Percentiles rank a stretch among this genome's conserved stretches.
These are phyloP conservation scores for Theobroma cacao DNA, from an alignment of 345 rosid genomes.

Conservation along the genomic window DNA sequence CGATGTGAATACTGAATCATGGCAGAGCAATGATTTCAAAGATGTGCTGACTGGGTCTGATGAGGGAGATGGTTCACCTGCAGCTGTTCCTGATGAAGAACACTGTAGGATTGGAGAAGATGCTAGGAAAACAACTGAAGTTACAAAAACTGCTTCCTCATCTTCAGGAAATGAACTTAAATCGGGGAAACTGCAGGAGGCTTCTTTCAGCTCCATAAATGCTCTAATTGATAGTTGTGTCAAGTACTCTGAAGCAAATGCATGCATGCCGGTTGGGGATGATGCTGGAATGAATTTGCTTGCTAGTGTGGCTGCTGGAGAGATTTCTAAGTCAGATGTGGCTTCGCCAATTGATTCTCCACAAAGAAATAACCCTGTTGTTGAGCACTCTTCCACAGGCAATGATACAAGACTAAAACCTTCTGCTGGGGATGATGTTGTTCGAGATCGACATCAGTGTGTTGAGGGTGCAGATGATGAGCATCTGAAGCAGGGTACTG, in stretches of 20 bases:
- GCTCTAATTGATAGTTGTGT: constrained; percentile 90
- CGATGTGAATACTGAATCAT: constrained; percentile 52
- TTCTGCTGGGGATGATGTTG: constrained; percentile 27
- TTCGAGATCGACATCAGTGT: constrained; percentile 24
- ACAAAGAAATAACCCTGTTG: constrained; percentile 27
- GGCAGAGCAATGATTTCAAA: constrained; percentile 64
- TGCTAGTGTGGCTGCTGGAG: constrained; percentile 94
- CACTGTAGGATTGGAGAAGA: constrained; percentile 38
- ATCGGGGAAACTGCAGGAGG: constrained; percentile 50
- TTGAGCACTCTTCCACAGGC: constrained; percentile 35
- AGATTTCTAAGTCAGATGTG: constrained; percentile 60
- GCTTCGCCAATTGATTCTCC: constrained; percentile 57
- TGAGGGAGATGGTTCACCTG: constrained; percentile 53
- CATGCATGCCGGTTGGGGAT: constrained; percentile 52
- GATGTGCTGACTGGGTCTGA: constrained; percentile 42
- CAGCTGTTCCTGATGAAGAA: constrained; percentile 44
- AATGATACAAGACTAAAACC: constrained; percentile 33
- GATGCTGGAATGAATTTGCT: constrained; percentile 94
- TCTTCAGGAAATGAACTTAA: constrained; percentile 45
- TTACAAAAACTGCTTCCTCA: constrained; percentile 37
- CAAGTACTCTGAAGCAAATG: constrained; percentile 59
- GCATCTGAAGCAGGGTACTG: constrained; percentile 32
- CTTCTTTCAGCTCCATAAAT: constrained; percentile 69
- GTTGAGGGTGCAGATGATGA: constrained; percentile 27
- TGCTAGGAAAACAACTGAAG: constrained; percentile 37